Evolutionary conservation across 805 yeast species (phyloP), one percentile per base, ranked within the genome.

Genomic region (Pichia insulana): DNA sequence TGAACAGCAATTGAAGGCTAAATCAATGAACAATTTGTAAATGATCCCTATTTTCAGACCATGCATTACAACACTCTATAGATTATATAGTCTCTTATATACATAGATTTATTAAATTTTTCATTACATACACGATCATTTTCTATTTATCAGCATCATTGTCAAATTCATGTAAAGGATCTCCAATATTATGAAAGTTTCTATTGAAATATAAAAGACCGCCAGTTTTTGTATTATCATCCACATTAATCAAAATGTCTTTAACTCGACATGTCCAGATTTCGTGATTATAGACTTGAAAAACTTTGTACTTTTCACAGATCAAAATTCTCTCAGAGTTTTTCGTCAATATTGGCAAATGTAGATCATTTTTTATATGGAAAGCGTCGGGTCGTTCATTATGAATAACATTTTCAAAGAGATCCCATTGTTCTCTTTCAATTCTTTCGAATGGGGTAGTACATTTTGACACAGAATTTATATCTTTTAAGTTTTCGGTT

Each of bases 191-290:
- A 57, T 80, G 83, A 55, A 83, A 83, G 16, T 64, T 63, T 50
- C 86, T 68, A 52, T 81, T 71, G 57, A 73, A 81, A 51, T 81
- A 81, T 13, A 83, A 53, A 35, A 83, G 57, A 0, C 90, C 90
- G 13, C 89, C 89, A 2, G 74, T 63, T 31, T 65, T 62, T 2
- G 27, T 44, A 30, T 60, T 58, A 2, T 62, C 63, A 31, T 65
- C 47, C 7, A 47, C 38, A 30, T 50, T 50, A 0, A 53, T 54
- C 11, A 73, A 49, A 3, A 83, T 73, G 33, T 82, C 82, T 30
- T 68, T 63, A 4, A 90, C 94, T 46, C 75, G 71, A 3, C 86
- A 96, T 4, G 88, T 76, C 92, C 96, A 86, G 3, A 90, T 77
- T 57, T 89, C 96, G 62, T 90, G 97, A 55, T 83, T 87, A 46